These are phyloP conservation scores for Ramaria sp. DNA, from an alignment of 768 basidiomycete genomes.

Conservation along the genomic window DNA sequence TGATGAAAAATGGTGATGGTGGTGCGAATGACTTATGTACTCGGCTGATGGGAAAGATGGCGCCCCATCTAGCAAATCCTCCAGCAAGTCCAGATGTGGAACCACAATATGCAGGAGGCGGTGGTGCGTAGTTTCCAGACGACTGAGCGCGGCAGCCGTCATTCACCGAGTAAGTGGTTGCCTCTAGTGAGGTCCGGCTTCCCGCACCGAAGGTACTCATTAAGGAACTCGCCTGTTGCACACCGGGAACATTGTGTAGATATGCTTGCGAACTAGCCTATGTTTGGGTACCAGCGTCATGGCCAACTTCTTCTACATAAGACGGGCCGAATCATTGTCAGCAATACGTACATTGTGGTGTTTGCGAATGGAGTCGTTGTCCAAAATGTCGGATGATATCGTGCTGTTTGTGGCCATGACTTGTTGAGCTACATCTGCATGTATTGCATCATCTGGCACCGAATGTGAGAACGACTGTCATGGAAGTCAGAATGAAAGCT, in stretches of 20 bases:
- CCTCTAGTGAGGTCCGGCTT: too few species aligned
- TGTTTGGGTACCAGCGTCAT: constrained; percentile 34
- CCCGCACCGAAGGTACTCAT: constrained; percentile 19
- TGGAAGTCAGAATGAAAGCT: constrained; percentile 86
- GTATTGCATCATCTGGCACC: constrained; percentile 64
- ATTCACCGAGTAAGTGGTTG: too few species aligned
- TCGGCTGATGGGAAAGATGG: background rate
- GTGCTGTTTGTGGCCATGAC: constrained; percentile 35
- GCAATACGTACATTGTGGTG: constrained; percentile 58
- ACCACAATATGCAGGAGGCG: constrained; percentile 9
- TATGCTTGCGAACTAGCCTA: constrained; percentile 40
- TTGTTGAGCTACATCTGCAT: constrained; percentile 52
- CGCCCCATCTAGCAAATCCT: background rate
- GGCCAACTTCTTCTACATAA: constrained; percentile 37
- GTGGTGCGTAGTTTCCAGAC: constrained; percentile 6
- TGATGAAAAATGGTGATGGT: background rate
- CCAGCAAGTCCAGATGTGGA: background rate
- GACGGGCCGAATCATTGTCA: constrained; percentile 39
- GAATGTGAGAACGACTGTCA: constrained; percentile 47
- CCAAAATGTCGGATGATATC: constrained; percentile 45
- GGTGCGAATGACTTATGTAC: background rate
- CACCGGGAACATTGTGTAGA: constrained; percentile 34
- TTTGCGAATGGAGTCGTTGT: constrained; percentile 55
- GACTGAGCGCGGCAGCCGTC: background rate
- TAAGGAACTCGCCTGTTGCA: constrained; percentile 30